Evolutionary conservation across 345 rosid genomes (phyloP).

Genomic region (Populus alba): DNA sequence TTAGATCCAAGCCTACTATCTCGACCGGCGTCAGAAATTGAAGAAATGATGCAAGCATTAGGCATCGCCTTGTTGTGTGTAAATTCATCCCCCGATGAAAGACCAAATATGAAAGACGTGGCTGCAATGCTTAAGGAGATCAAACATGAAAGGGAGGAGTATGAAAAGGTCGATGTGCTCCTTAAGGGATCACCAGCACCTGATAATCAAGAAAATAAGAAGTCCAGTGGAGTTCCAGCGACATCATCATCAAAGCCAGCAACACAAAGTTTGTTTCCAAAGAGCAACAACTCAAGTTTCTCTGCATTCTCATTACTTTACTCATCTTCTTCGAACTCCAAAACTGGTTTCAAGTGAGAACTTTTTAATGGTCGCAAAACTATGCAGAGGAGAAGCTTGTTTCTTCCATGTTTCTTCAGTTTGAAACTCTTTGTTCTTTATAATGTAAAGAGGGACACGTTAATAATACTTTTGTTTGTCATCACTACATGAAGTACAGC

Average conservation of each 20-base stretch:
- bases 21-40: slow-evolving; percentile 54
- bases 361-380: not conserved
- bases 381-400: slow-evolving; percentile 23
- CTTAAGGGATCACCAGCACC: slow-evolving; percentile 63
- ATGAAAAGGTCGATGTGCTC: slow-evolving; percentile 66
- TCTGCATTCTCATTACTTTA: slow-evolving; percentile 81
- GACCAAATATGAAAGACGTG: slow-evolving; percentile 92
- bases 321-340: slow-evolving; percentile 48
- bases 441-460: slow-evolving; percentile 32
- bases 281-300: slow-evolving; percentile 75
- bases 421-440: slow-evolving; percentile 10
- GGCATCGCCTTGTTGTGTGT: slow-evolving; percentile 77
- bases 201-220: slow-evolving; percentile 27
- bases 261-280: slow-evolving; percentile 32
- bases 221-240: slow-evolving; percentile 14
- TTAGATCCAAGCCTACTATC: slow-evolving; percentile 56
- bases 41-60: slow-evolving; percentile 82
- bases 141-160: slow-evolving; percentile 77
- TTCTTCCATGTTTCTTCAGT: slow-evolving; percentile 12
- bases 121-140: slow-evolving; percentile 96
- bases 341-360: slow-evolving; percentile 34
- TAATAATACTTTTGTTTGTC: slow-evolving; percentile 10
- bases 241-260: slow-evolving; percentile 55
- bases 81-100: slow-evolving; percentile 64
- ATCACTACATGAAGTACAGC: slow-evolving; percentile 14